Conservation (phyloP, 2,329 filamentous ascomycete species). For the Domatiomyces catenatus region DNA sequence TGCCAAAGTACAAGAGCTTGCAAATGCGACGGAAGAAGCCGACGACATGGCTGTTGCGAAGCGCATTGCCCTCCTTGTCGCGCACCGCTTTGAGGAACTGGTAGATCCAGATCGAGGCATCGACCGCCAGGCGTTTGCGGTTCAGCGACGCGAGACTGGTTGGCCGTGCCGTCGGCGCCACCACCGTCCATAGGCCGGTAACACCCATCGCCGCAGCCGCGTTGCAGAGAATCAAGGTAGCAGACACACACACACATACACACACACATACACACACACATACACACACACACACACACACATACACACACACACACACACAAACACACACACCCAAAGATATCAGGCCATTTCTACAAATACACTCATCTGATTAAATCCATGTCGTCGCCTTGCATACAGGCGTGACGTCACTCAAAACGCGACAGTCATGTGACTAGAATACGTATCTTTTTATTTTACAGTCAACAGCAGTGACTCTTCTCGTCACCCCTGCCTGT, state of each 20-base stretch:
- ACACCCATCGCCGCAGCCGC: slow-evolving; percentile 79
- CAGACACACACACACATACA: too few species aligned
- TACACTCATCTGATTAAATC: too few species aligned
- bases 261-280: too few species aligned
- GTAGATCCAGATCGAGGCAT: slow-evolving; percentile 99
- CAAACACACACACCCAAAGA: too few species aligned
- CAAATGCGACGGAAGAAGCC: slow-evolving; percentile 98
- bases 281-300: too few species aligned
- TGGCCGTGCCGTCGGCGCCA: slow-evolving; percentile 86
- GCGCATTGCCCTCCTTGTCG: slow-evolving; percentile 92
- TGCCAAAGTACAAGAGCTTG: slow-evolving; percentile 92
- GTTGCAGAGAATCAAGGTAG: too few species aligned
- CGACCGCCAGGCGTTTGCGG: slow-evolving; percentile 86
- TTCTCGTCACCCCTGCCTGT: not conserved
- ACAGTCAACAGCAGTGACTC: not conserved
- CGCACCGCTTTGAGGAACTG: slow-evolving; percentile 97
- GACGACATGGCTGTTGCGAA: slow-evolving; percentile 89
- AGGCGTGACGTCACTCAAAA: not conserved
- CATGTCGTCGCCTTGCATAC: too few species aligned
- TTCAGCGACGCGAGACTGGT: slow-evolving; percentile 95
- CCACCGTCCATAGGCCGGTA: slow-evolving; percentile 89
- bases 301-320: too few species aligned
- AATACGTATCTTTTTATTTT: not conserved
- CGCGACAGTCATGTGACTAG: not conserved
- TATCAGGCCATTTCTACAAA: too few species aligned